Percentiles rank a stretch among this genome's conserved stretches.
phyloP scores from a whole-genome alignment of 371 early-diverging fungal species.

The Lichtheimia ornata region DNA sequence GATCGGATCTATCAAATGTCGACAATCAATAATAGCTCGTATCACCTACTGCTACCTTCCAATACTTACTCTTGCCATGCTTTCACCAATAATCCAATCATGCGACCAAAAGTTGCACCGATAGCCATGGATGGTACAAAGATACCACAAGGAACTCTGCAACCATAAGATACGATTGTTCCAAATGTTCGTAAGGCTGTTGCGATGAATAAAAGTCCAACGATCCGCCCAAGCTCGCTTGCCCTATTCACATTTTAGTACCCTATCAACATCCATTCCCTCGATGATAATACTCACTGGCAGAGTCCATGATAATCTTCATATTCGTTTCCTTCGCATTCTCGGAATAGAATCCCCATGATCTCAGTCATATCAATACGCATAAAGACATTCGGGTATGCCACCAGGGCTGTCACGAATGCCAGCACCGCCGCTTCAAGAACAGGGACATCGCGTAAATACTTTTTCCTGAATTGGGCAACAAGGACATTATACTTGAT shows the following conservation, averaged over 20 bases:
- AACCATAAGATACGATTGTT: slow-evolving; percentile 80
- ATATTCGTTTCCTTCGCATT: slow-evolving; percentile 69
- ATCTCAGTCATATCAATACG: slow-evolving; percentile 87
- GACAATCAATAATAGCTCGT: background rate
- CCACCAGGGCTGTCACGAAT: slow-evolving; percentile 71
- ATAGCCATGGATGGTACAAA: slow-evolving; percentile 96
- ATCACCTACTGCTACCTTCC: background rate
- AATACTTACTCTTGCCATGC: slow-evolving; percentile 46
- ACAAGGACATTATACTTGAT: slow-evolving; percentile 77
- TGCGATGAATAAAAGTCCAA: slow-evolving; percentile 60
- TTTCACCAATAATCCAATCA: slow-evolving; percentile 84
- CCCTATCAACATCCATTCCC: background rate
- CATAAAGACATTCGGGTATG: slow-evolving; percentile 81
- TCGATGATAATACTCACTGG: slow-evolving; percentile 35
- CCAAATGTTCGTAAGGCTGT: slow-evolving; percentile 65
- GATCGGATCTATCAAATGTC: slow-evolving; percentile 47
- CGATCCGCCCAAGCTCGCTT: slow-evolving; percentile 47
- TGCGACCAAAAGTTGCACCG: slow-evolving; percentile 92
- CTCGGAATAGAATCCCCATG: slow-evolving; percentile 82
- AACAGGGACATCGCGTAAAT: slow-evolving; percentile 66
- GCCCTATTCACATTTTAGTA: slow-evolving; percentile 12
- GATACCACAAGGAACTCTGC: slow-evolving; percentile 88
- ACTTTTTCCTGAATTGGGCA: slow-evolving; percentile 68
- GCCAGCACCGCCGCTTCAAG: slow-evolving; percentile 76
- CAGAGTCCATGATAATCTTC: slow-evolving; percentile 70